Conservation (phyloP, 2,329 filamentous ascomycete genomes). For the Diaporthe sp. region DNA sequence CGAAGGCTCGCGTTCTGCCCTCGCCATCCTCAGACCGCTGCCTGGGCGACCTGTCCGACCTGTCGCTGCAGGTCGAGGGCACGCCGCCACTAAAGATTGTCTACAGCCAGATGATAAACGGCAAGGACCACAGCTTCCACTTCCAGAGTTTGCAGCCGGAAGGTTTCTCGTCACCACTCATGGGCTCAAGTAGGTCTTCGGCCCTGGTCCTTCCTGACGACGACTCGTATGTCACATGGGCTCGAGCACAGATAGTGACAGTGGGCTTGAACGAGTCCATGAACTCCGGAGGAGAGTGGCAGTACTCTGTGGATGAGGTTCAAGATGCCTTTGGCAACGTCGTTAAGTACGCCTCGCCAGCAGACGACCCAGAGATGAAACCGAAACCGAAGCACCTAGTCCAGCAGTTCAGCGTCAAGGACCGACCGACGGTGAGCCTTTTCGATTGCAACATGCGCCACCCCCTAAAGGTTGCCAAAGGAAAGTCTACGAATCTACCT, state of each 20-base stretch:
- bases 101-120: constrained; percentile 90
- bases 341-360: constrained; percentile 75
- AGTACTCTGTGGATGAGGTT: constrained; percentile 92
- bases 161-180: constrained; percentile 80
- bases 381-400: constrained; percentile 71
- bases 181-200: constrained; percentile 67
- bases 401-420: constrained; percentile 86
- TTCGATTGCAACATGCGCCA: constrained; percentile 81
- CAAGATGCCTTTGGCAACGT: constrained; percentile 90
- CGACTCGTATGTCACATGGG: constrained; percentile 80
- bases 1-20: constrained; percentile 78
- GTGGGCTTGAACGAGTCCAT: constrained; percentile 94
- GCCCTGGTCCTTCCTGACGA: constrained; percentile 67
- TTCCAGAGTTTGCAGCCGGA: constrained; percentile 96
- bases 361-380: constrained; percentile 76
- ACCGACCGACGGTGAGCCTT: constrained; percentile 81
- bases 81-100: constrained; percentile 92
- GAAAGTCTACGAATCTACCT: constrained; percentile 74
- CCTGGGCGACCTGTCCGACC: constrained; percentile 86
- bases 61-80: constrained; percentile 85
- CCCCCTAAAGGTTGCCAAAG: constrained; percentile 86
- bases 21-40: constrained; percentile 76
- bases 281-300: constrained; percentile 81
- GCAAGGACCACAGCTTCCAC: constrained; percentile 83
- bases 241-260: constrained; percentile 76